Conservation (phyloP, 805 yeast genomes). For the Myxozyma monticola region DNA sequence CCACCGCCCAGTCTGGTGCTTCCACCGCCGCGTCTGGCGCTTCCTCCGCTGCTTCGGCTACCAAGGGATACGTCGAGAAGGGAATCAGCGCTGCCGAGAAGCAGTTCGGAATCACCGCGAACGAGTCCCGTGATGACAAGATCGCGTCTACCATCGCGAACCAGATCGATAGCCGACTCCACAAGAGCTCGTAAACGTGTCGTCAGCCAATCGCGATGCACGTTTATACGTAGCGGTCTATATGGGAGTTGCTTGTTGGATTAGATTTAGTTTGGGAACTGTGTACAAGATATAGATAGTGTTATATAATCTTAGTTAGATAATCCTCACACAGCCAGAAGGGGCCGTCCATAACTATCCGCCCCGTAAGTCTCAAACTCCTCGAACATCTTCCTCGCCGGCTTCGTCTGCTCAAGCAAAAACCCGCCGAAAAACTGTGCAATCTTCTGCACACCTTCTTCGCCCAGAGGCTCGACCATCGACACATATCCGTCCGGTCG, state of each 20-base stretch:
- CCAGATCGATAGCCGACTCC: conserved; percentile 17
- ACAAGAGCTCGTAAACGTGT: too few species aligned
- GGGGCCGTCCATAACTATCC: conserved; percentile 3
- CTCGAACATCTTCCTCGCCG: conserved; percentile 5
- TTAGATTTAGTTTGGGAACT: too few species aligned
- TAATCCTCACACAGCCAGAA: conserved; percentile 3
- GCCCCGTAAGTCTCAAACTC: conserved; percentile 9
- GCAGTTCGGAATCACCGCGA: conserved; percentile 19
- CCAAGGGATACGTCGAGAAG: conserved; percentile 16
- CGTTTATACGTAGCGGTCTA: too few species aligned
- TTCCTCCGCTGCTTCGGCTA: conserved; percentile 6
- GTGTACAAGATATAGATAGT: too few species aligned
- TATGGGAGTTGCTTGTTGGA: too few species aligned
- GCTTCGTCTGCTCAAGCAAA: conserved; percentile 15
- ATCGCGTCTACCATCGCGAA: conserved; percentile 14
- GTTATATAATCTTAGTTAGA: too few species aligned
- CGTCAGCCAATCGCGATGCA: too few species aligned
- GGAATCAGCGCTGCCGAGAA: conserved; percentile 23
- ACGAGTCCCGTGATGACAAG: conserved; percentile 21
- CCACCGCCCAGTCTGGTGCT: conserved; percentile 8
- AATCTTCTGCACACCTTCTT: conserved; percentile 32
- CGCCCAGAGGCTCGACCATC: conserved; percentile 29
- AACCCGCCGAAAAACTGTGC: conserved; percentile 31
- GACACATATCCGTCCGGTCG: conserved; percentile 42
- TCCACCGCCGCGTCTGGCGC: conserved; percentile 8